Evolutionary conservation across 306 rosid genomes (phyloP), one percentile per base, ranked within the genome.

Genomic region (Quercus berberidifolia): DNA sequence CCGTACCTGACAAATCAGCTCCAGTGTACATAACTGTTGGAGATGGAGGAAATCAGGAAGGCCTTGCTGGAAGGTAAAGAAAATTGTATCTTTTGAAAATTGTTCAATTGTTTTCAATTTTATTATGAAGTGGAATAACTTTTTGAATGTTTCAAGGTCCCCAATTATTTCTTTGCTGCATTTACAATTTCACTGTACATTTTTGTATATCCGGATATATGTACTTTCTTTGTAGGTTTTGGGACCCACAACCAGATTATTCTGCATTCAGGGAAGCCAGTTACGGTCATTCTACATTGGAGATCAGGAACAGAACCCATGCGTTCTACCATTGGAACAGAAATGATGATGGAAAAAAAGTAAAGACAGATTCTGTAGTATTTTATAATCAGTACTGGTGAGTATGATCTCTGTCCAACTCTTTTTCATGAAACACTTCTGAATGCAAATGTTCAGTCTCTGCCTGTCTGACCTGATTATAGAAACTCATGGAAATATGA

Each of bases 41-140:
- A 80, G 99, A 96, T 81, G 99, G 99, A 76, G 98, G 98, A 84
- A 96, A 96, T 76, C 97, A 93, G 80, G 99, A 93, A 88, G 99
- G 99, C 76, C 99, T 96, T 83, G 99, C 99, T 76, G 85, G 83
- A 80, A 91, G 84, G 99, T 96, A 85, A 83, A 56, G 30, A 55
- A 60, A 30, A 31, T 57, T 64, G 2, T 65, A 33, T 30, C 31
- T 9, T 79, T 21, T 62, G 20, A 25, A 59, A 51, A 30, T 72
- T 51, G 17, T 41, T 77, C 43, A 5, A 7, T 9, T 12, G 54
- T 49, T 49, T 49, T 49, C 17, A 49, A 49, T 49, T 49, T 13
- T 59, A 28, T 30, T 64, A 59, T 59, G 30, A 21, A 23, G 65
- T 59, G 18, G 65, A 23, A 20, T 59, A 59, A 23, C 31, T 11